A percentile compares a stretch with the other conserved stretches of the same genome.
phyloP scores from a whole-genome alignment of 1,284 basidiomycete genomes.

The Austroboletus niveus region DNA sequence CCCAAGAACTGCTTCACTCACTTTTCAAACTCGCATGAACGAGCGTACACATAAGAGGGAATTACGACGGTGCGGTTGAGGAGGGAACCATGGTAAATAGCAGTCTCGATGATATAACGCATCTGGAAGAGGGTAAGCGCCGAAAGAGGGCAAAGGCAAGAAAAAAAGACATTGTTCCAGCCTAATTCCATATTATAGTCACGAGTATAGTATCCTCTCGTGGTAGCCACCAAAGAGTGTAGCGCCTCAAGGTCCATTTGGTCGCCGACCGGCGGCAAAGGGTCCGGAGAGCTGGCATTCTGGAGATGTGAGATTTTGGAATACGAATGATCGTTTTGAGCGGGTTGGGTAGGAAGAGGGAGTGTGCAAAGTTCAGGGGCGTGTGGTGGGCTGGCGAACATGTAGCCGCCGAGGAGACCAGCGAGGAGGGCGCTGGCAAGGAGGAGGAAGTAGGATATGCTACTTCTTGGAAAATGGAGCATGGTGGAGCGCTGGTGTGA shows the following conservation, averaged over 20 bases:
- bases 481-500: slow-evolving; percentile 9
- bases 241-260: slow-evolving; percentile 22
- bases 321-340: not conserved
- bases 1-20: slow-evolving; percentile 12
- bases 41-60: slow-evolving; percentile 41
- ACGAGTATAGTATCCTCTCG: slow-evolving; percentile 32
- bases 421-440: slow-evolving; percentile 22
- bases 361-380: slow-evolving; percentile 19
- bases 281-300: not conserved
- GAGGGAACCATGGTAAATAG: slow-evolving; percentile 37
- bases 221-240: slow-evolving; percentile 20
- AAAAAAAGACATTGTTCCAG: slow-evolving; percentile 33
- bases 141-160: not conserved
- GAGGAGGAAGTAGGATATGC: slow-evolving; percentile 13
- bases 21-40: slow-evolving; percentile 39
- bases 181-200: slow-evolving; percentile 33
- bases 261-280: slow-evolving; percentile 17
- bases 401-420: slow-evolving; percentile 30
- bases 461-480: slow-evolving; percentile 16
- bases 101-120: slow-evolving; percentile 42
- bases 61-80: slow-evolving; percentile 39
- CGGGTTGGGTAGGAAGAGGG: slow-evolving; percentile 12
- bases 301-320: not conserved
- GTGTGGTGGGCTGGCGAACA: slow-evolving; percentile 15
- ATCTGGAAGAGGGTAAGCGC: slow-evolving; percentile 27